Conservation (phyloP, 1,284 basidiomycete species). For the Ceratobasidium sp. region DNA sequence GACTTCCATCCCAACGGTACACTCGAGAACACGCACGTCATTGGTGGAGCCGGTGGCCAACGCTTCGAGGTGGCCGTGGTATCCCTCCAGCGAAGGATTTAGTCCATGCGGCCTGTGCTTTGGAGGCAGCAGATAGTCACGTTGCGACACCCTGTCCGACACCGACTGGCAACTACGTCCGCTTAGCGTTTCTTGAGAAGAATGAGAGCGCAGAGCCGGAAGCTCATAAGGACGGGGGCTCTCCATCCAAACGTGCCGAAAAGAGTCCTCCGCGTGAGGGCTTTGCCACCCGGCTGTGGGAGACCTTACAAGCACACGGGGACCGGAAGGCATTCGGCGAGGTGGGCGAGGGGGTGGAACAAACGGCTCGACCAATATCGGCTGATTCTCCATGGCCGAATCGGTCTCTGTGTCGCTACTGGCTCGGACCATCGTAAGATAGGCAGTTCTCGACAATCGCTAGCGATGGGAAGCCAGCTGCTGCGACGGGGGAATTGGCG, state of each 20-base stretch:
- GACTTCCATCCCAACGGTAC: not conserved
- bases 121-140: not conserved
- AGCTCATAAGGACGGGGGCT: not conserved
- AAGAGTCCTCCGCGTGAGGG: not conserved
- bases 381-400: not conserved
- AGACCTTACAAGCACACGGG: not conserved
- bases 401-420: not conserved
- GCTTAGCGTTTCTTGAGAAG: slow-evolving; percentile 8
- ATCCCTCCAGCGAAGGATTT: not conserved
- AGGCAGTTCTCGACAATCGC: not conserved
- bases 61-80: not conserved
- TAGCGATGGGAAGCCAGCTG: not conserved
- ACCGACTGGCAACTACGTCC: not conserved
- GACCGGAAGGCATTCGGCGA: not conserved
- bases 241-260: not conserved
- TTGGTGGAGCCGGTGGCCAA: slow-evolving; percentile 17
- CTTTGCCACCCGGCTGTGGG: not conserved
- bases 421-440: not conserved
- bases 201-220: slow-evolving; percentile 6
- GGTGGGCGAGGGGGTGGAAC: slow-evolving; percentile 16
- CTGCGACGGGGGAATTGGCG: slow-evolving; percentile 11
- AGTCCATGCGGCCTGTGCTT: not conserved
- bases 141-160: not conserved
- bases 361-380: slow-evolving; percentile 34
- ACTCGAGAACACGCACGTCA: slow-evolving; percentile 10